Percentiles rank a stretch among this genome's conserved stretches.
These are phyloP conservation scores for Volutella citrinella DNA, from an alignment of 2,329 filamentous ascomycete genomes.

Conservation along the genomic window DNA sequence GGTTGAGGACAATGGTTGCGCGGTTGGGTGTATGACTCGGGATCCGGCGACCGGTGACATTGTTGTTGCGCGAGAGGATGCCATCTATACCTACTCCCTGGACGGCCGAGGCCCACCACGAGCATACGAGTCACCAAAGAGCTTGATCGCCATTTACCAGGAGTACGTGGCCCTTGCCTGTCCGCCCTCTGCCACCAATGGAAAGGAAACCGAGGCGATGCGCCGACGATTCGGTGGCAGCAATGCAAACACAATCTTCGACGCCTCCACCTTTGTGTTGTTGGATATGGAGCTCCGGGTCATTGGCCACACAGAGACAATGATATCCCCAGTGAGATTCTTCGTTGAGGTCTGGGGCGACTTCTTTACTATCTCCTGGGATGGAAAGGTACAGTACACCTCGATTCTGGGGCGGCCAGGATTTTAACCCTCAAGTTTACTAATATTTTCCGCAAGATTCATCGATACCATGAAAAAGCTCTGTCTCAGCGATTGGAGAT, in stretches of 20 bases:
- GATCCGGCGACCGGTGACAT: conserved; percentile 79
- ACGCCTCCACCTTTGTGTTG: conserved; percentile 82
- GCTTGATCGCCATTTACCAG: conserved; percentile 71
- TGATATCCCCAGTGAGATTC: conserved; percentile 75
- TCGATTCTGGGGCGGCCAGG: fast-evolving
- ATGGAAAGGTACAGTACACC: conserved; percentile 70
- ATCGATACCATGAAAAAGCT: conserved; percentile 85
- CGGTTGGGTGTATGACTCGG: conserved; percentile 90
- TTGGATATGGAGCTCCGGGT: conserved; percentile 91
- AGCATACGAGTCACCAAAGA: conserved; percentile 90
- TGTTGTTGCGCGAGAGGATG: conserved; percentile 90
- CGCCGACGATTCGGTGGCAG: conserved; percentile 69
- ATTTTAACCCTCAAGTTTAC: conserved; percentile 20
- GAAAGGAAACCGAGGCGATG: conserved; percentile 56
- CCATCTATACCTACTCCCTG: conserved; percentile 86
- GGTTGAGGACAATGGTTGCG: conserved; percentile 86
- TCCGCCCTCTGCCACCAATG: conserved; percentile 60
- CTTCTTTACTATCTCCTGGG: conserved; percentile 82
- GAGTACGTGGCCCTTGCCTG: conserved; percentile 88
- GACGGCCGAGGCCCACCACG: conserved; percentile 84
- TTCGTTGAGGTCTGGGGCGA: conserved; percentile 89
- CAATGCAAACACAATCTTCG: conserved; percentile 72
- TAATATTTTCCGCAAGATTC: conserved; percentile 68
- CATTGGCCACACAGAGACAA: conserved; percentile 81
- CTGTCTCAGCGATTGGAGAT: conserved; percentile 90